Evolutionary conservation across 2,329 filamentous ascomycete species (phyloP).

Genomic region (Cladorrhinum sp.): DNA sequence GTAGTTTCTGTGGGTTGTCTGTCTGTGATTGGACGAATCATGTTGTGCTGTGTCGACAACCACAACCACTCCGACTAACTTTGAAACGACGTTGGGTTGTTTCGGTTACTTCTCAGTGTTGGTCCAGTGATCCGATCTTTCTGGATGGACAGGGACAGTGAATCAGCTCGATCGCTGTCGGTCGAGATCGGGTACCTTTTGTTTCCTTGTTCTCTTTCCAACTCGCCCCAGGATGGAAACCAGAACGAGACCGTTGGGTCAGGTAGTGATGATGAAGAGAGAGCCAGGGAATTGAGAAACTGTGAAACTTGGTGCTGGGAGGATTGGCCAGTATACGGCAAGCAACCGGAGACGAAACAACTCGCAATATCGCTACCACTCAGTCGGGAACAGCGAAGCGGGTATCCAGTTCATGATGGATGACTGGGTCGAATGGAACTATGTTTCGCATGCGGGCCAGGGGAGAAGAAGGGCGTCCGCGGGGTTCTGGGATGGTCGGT

Average conservation of each 20-base stretch:
- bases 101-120: background rate
- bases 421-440: background rate
- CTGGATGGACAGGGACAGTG: background rate
- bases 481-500: conserved; percentile 5
- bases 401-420: background rate
- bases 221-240: background rate
- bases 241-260: background rate
- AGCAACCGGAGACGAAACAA: background rate
- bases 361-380: background rate
- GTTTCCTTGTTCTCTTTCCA: background rate
- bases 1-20: background rate
- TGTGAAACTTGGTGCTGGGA: background rate
- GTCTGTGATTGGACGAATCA: conserved; percentile 5
- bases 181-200: background rate
- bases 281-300: too few relatives aligned
- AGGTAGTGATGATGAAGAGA: background rate
- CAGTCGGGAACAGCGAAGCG: background rate
- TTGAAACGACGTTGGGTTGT: background rate
- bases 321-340: background rate
- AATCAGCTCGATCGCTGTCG: too few relatives aligned
- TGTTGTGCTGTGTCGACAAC: conserved; percentile 6
- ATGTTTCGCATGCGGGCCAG: conserved; percentile 3
- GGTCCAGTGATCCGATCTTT: background rate
- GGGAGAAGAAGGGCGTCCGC: background rate
- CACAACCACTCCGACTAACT: background rate